Evolutionary conservation across 2,329 filamentous ascomycete species (phyloP), one percentile per base, ranked within the genome.

Genomic region (Triangularia verruculosa): DNA sequence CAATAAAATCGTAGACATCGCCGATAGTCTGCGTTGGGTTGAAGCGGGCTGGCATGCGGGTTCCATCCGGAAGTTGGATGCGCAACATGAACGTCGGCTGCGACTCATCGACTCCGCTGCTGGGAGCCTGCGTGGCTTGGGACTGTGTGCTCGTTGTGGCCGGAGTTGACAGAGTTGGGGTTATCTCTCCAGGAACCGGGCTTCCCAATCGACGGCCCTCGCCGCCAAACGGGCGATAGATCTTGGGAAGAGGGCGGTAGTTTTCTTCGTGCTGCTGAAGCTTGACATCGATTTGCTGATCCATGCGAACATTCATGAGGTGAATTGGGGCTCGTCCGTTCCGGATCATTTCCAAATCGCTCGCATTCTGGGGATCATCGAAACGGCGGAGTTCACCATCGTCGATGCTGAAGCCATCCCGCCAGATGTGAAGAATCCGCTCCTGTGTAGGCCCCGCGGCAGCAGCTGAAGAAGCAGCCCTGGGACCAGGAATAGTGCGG

Each of bases 351-450:
- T 86, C 81, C 53, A 95, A 80, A 60, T 90, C 89, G 57, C 83
- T 81, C 28, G 87, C 85, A 73, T 94, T 93, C 28, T 83, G 83
- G 0, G 91, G 90, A 74, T 95, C 91, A 71, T 93, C 89, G 72
- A 91, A 94, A 62, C 90, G 86, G 73, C 85, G 88, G 39, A 95
- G 84, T 55, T 88, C 85, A 27, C 92, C 92, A 71, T 95, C 90
- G 64, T 93, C 91, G 65, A 96, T 87, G 68, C 90, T 94, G 78
- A 95, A 94, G 13, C 92, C 92, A 72, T 96, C 89, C 51, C 84
- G 83, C 92, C 92, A 96, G 53, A 95, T 82, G 72, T 94, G 91
- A 60, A 96, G 81, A 11, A 86, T 84, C 58, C 91, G 87, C 58
- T 86, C 86, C 65, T 90, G 86, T 4, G 84, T 82, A 32, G 83